Conservation (phyloP, 805 yeast species). For the Kregervanrija delftensis region DNA sequence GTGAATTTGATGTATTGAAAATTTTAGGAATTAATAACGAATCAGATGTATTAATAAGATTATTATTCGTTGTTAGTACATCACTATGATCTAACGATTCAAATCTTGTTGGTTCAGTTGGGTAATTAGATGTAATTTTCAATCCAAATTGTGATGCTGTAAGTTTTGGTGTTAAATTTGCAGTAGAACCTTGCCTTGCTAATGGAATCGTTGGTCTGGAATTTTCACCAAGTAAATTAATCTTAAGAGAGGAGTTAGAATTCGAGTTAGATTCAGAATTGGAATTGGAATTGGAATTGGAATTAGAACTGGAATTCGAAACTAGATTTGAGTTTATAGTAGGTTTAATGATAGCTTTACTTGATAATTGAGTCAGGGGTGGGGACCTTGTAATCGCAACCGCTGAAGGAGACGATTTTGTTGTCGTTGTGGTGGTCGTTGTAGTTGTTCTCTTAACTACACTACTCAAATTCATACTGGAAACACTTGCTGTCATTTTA, state of each 20-base stretch:
- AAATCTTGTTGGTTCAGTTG: too few species aligned
- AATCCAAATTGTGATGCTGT: too few species aligned
- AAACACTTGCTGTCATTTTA: slow-evolving; percentile 32
- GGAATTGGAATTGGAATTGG: not conserved
- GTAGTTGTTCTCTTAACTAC: slow-evolving; percentile 14
- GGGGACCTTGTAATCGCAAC: not conserved
- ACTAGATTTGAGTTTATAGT: not conserved
- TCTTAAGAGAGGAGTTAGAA: too few species aligned
- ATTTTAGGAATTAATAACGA: slow-evolving; percentile 1
- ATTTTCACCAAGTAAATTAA: too few species aligned
- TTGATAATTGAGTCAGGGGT: not conserved
- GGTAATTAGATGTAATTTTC: too few species aligned
- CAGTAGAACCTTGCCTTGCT: too few species aligned
- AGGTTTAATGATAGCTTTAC: not conserved
- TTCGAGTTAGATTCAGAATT: not conserved
- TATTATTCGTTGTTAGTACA: slow-evolving; percentile 16
- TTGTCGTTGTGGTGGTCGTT: slow-evolving; percentile 7
- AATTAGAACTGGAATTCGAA: slow-evolving; percentile 4
- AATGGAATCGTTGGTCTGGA: too few species aligned
- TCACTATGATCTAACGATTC: slow-evolving; percentile 6
- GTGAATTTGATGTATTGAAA: not conserved
- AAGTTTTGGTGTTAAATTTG: too few species aligned
- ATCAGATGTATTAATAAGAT: slow-evolving; percentile 15
- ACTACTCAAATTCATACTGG: slow-evolving; percentile 27
- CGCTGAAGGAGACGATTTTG: slow-evolving; percentile 2